A percentile compares a stretch with the other conserved stretches of the same genome.
These are phyloP conservation scores for Achaetomium macrosporum DNA, from an alignment of 2,329 filamentous ascomycete species.

Conservation along the genomic window DNA sequence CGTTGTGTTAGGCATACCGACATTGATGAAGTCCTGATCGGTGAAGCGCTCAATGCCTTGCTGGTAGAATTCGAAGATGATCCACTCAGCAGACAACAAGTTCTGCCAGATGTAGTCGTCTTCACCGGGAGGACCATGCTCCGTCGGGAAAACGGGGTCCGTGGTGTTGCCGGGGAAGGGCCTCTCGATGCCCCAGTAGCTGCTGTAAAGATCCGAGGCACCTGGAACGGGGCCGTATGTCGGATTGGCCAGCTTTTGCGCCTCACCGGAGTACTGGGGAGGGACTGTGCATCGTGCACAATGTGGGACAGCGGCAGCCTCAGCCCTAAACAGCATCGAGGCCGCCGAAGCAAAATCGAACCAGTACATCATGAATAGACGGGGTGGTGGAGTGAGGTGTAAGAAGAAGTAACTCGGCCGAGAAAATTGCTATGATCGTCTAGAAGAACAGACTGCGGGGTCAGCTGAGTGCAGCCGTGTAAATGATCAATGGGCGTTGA, in stretches of 20 bases:
- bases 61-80: slow-evolving; percentile 25
- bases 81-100: slow-evolving; percentile 21
- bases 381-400: too few species aligned
- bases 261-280: slow-evolving; percentile 10
- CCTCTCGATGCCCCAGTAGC: slow-evolving; percentile 18
- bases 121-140: slow-evolving; percentile 14
- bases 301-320: not conserved
- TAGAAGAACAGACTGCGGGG: too few species aligned
- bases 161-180: slow-evolving; percentile 23
- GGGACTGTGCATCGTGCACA: not conserved
- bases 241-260: slow-evolving; percentile 20
- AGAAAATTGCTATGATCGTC: too few species aligned
- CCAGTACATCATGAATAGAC: not conserved
- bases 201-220: slow-evolving; percentile 19
- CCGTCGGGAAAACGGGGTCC: slow-evolving; percentile 19
- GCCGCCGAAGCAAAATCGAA: not conserved
- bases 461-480: too few species aligned
- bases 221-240: slow-evolving; percentile 21
- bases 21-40: slow-evolving; percentile 13
- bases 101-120: slow-evolving; percentile 23
- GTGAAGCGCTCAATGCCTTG: slow-evolving; percentile 20
- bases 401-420: too few species aligned
- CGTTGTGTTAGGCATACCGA: slow-evolving; percentile 16
- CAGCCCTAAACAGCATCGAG: not conserved
- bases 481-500: too few species aligned